Base-by-base conservation (phyloP, 352 stramenopile species). In the Phytophthora idaei region DNA sequence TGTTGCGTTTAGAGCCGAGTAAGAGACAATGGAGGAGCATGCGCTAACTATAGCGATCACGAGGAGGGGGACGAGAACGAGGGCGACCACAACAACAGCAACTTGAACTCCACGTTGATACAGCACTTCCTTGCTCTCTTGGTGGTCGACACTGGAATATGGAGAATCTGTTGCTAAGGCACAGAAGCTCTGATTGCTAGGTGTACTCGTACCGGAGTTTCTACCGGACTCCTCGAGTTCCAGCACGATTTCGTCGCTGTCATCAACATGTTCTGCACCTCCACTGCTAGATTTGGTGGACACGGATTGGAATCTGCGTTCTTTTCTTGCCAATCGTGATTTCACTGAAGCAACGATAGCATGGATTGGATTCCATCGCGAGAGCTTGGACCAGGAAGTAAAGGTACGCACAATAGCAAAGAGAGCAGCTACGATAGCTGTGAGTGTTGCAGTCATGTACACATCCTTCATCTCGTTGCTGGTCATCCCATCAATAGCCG, bases 1-100 rank as follows among this genome's bases (percentile, higher is more conserved):
- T 6, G 67, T 66, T 39, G 64, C 52, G 17, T 79, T 76, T 44
- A 73, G 42, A 21, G 71, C 67, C 2, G 49, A 65, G 51, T 71
- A 67, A n/a, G 68, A 63, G 5, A 74, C 25, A 4, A 79, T 56
- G 3, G 72, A 28, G 2, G 72, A 64, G 27, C 62, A 63, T 0
- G 42, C 41, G 5, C 42, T 47, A 9, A 44, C 62, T n/a, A 75
- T 46, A 1, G 52, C 65, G 14, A 69, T 15, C 1, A 65, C 59
- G 1, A 69, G 28, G 32, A 56, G 45, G 2, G 59, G 53, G 14
- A 57, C 9, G 7, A 62, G 4, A 7, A 69, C 27, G 0, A 73
- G 39, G 3, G 44, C 59, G 1, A 57, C 37, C 1, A 42, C 0
- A 17, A 42, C 36, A n/a, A 42, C 12, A 42, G 36, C 10, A 42